Evolutionary conservation across 495 filamentous ascomycete genomes (phyloP).

Genomic region (Penicillium egyptiacum): DNA sequence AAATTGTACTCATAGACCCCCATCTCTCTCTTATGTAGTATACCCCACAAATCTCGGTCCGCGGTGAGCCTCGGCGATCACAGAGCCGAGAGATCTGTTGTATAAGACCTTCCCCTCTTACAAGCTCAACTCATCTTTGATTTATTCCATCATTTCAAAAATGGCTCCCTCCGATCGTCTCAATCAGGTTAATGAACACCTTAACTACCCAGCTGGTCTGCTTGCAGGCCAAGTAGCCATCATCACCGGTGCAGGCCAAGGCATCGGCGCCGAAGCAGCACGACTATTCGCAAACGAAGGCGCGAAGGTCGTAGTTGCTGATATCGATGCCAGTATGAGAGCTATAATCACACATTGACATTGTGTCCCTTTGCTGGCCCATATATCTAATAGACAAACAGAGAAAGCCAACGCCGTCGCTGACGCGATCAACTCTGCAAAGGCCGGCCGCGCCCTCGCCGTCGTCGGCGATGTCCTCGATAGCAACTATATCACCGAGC

Average conservation of each 20-base stretch:
- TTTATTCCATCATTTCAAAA: not conserved
- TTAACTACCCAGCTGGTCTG: conserved; percentile 77
- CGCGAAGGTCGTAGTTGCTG: conserved; percentile 76
- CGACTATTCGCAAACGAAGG: conserved; percentile 82
- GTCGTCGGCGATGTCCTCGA: conserved; percentile 73
- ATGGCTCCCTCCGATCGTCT: conserved; percentile 54
- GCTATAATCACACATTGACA: not conserved
- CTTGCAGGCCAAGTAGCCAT: conserved; percentile 80
- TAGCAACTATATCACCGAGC: conserved; percentile 60
- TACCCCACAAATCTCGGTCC: conserved; percentile 32
- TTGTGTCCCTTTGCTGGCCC: not conserved
- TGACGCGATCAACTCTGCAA: conserved; percentile 60
- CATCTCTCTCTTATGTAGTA: not conserved
- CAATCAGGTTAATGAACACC: conserved; percentile 68
- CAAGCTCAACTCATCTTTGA: not conserved
- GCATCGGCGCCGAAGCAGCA: conserved; percentile 83
- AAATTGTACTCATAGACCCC: conserved; percentile 6
- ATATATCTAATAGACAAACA: conserved; percentile 21
- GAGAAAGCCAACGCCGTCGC: conserved; percentile 65
- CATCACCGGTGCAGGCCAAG: conserved; percentile 84
- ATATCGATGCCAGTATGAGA: conserved; percentile 68
- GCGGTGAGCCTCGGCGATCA: conserved; percentile 32
- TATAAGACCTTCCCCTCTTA: conserved; percentile 23
- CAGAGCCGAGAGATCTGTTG: conserved; percentile 14
- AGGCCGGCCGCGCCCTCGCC: conserved; percentile 62